Conservation (phyloP, 2,329 filamentous ascomycete species). For the Fusarium sp. region DNA sequence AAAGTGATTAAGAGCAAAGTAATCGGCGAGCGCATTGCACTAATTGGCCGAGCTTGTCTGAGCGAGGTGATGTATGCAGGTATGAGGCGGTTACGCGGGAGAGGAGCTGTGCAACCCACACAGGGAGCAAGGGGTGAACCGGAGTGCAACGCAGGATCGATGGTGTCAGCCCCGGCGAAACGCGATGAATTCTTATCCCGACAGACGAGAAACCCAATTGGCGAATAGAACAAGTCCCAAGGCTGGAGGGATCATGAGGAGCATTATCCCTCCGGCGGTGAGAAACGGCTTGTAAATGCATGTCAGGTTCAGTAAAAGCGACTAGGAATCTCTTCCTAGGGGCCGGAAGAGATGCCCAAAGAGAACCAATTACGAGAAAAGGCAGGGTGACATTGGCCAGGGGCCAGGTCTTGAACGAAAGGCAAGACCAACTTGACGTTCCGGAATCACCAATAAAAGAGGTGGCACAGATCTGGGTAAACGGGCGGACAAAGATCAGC, state of each 20-base stretch:
- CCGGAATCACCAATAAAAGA: neutral
- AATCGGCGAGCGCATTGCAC: neutral
- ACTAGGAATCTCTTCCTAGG: neutral
- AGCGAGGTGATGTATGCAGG: constrained; percentile 1
- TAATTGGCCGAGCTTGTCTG: constrained; percentile 24
- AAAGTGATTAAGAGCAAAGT: neutral
- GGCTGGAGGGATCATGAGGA: neutral
- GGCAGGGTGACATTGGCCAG: constrained; percentile 8
- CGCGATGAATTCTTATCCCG: neutral
- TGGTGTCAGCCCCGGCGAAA: neutral
- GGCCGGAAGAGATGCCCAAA: neutral
- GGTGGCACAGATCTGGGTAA: neutral
- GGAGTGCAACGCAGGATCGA: neutral
- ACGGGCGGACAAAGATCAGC: neutral
- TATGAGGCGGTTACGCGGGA: constrained; percentile 19
- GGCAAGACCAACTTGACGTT: neutral
- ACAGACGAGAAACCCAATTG: neutral
- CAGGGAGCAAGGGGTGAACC: constrained; percentile 15
- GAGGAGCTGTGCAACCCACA: constrained; percentile 28
- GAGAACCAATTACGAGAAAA: constrained; percentile 18
- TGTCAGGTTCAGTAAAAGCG: neutral
- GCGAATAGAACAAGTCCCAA: neutral
- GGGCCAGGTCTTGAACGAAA: neutral
- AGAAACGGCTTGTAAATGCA: neutral
- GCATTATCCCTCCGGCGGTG: neutral